Evolutionary conservation across 352 stramenopile species (phyloP).

Genomic region (Blastocystis sp.): DNA sequence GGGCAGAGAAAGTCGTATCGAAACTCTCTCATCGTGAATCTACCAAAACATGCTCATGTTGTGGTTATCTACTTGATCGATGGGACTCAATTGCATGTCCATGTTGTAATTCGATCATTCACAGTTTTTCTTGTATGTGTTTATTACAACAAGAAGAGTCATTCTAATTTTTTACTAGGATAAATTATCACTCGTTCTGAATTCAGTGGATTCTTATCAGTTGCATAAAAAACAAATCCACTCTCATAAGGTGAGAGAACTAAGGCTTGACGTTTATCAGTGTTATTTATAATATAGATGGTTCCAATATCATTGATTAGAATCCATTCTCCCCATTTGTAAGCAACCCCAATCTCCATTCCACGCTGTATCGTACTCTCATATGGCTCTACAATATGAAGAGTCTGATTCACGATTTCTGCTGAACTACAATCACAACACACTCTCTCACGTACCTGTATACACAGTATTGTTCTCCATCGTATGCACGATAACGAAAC

Average conservation of each 20-base stretch:
- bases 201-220: background rate
- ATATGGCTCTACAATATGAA: background rate
- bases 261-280: background rate
- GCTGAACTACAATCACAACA: slow-evolving; percentile 1
- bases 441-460: background rate
- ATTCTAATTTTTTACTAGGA: background rate
- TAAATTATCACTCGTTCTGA: background rate
- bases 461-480: background rate
- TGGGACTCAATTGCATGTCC: background rate
- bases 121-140: background rate
- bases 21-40: background rate
- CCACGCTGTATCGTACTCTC: background rate
- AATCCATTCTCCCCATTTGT: slow-evolving; percentile 34
- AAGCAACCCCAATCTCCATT: background rate
- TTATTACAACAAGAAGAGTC: background rate
- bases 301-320: background rate
- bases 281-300: slow-evolving; percentile 37
- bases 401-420: background rate
- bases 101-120: background rate
- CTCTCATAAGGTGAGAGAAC: slow-evolving; percentile 4
- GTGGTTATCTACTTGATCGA: background rate
- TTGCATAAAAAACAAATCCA: slow-evolving; percentile 37
- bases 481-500: background rate
- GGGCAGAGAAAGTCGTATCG: background rate
- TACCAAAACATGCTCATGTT: background rate